Base-by-base conservation (phyloP, 1,139 yeast species). In the Yamadazyma diddensiae region DNA sequence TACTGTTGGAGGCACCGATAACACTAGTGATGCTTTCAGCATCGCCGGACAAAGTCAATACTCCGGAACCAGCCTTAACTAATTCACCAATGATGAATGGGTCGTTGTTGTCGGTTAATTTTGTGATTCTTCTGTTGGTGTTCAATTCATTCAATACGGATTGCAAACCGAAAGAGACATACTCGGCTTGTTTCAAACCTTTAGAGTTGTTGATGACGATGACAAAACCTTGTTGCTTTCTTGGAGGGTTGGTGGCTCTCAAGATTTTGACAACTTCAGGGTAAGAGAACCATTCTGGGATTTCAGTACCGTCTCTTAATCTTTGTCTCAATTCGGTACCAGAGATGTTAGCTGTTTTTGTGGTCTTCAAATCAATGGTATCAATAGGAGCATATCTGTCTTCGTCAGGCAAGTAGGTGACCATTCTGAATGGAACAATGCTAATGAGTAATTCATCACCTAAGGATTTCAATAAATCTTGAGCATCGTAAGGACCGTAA, bases 401-500 rank as follows among this genome's bases (percentile, higher is more conserved):
- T 57, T 85, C 90, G 36, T 88, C 97, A 17, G 97, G 97, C 53
- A 90, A 73, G 61, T 90, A 90, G 11, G 97, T 90, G 52, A 90
- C 95, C 94, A 84, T 85, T 70, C 95, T 82, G 73, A 90, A 90
- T 33, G 97, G 97, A 35, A 90, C 97, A 47, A 90, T 92, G 57
- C 83, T 86, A 52, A 87, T 87, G 25, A 52, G 47, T 43, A 90
- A 73, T 63, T 90, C 97, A 43, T 72, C 77, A 43, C 77, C 73
- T 61, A 78, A 79, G 44, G 78, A 66, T 40, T 82, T 87, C 42
- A 90, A 94, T 39, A 90, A 72, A 23, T 77, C 88, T 66, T 90
- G 97, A 18, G 97, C 97, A 58, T 90, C 97, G 56, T 90, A 90
- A 15, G 97, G 96, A 16, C 97, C 97, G 55, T 90, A 92, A 66